These are phyloP conservation scores for Pseudocercospora cruenta DNA, from an alignment of 2,329 filamentous ascomycete species.

Conservation along the genomic window DNA sequence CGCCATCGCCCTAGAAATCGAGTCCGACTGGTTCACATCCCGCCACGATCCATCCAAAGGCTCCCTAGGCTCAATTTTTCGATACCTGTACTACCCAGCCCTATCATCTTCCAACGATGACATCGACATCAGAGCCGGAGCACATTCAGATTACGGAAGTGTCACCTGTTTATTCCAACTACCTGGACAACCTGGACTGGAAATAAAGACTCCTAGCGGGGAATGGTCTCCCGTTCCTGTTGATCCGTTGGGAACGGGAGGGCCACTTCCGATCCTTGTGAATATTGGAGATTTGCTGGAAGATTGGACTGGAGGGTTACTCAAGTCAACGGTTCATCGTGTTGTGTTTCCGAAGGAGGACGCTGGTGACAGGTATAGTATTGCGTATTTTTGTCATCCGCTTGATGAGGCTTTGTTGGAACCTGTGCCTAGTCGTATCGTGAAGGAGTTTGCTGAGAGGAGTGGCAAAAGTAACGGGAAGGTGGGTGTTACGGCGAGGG, in stretches of 20 bases:
- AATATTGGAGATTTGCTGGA: conserved; percentile 74
- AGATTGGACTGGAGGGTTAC: conserved; percentile 88
- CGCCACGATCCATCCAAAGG: conserved; percentile 60
- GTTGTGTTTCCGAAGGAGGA: conserved; percentile 68
- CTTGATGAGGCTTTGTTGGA: conserved; percentile 58
- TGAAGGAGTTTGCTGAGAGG: conserved; percentile 44
- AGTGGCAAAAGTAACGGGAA: conserved; percentile 37
- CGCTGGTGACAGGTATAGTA: conserved; percentile 36
- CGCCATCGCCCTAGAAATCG: conserved; percentile 69
- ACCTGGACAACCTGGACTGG: conserved; percentile 80
- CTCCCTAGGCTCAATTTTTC: conserved; percentile 55
- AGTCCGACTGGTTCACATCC: conserved; percentile 60
- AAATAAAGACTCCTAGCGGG: conserved; percentile 67
- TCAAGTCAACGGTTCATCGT: conserved; percentile 86
- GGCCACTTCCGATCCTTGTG: conserved; percentile 63
- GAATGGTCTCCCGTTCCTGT: conserved; percentile 50
- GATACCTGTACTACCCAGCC: conserved; percentile 57
- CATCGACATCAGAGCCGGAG: conserved; percentile 79
- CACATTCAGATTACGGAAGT: conserved; percentile 83
- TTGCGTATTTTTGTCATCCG: conserved; percentile 66
- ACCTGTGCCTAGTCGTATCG: conserved; percentile 57
- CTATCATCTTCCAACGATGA: conserved; percentile 14
- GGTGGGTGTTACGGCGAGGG: conserved; percentile 57
- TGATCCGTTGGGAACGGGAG: conserved; percentile 48
- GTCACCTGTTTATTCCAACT: conserved; percentile 80